phyloP scores from a whole-genome alignment of 2,329 filamentous ascomycete species.

The Neopestalotiopsis rosae region DNA sequence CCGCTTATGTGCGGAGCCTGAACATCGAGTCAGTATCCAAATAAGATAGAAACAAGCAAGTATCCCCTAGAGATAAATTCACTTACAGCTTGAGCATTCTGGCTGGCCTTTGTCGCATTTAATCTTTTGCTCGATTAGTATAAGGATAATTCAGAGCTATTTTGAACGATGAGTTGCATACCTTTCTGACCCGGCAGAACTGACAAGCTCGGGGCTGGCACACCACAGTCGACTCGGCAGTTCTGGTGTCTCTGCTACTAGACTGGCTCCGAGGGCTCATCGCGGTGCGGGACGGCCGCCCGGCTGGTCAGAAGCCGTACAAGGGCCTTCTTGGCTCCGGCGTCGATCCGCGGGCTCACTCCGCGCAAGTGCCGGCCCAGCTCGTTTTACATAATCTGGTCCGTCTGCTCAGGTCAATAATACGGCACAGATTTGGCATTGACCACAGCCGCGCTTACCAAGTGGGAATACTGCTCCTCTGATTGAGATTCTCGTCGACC shows the following conservation, averaged over 20 bases:
- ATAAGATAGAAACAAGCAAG: neutral
- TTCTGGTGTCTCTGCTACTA: neutral
- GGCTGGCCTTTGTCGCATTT: constrained; percentile 12
- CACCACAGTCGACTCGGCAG: neutral
- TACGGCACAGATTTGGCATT: neutral
- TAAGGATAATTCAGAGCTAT: neutral
- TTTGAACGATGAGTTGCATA: neutral
- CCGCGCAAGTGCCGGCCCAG: neutral
- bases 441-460: neutral
- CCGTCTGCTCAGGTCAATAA: neutral
- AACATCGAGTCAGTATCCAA: neutral
- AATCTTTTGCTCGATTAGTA: neutral
- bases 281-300: neutral
- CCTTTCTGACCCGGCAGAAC: constrained; percentile 3
- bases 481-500: too few species aligned
- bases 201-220: constrained; percentile 8
- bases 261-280: neutral
- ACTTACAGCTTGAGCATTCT: constrained; percentile 5
- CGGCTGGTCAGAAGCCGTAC: neutral
- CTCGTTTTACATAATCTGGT: neutral
- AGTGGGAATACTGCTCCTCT: too few species aligned
- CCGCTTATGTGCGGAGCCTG: neutral
- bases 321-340: neutral
- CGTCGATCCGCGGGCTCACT: neutral
- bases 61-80: neutral